Evolutionary conservation across 2,329 filamentous ascomycete species (phyloP).

Genomic region (Rasamsonia emersonii): DNA sequence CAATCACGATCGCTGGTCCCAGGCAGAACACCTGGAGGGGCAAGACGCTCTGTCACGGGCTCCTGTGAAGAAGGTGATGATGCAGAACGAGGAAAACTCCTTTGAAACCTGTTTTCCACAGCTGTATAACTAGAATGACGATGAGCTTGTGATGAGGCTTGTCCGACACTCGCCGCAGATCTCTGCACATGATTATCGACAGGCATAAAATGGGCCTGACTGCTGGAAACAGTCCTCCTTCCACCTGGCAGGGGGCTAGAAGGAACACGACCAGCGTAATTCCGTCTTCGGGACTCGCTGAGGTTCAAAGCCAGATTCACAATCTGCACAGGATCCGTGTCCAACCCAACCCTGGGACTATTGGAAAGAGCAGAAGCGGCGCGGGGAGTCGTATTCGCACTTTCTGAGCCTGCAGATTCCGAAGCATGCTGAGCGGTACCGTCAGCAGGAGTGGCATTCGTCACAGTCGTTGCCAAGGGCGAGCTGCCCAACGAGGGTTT

Average conservation of each 20-base stretch:
- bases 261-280: constrained; percentile 49
- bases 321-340: constrained; percentile 77
- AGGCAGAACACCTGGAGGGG: constrained; percentile 15
- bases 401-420: constrained; percentile 4
- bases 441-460: constrained; percentile 12
- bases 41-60: neutral
- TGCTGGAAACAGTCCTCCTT: constrained; percentile 24
- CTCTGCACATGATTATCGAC: constrained; percentile 14
- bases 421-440: constrained; percentile 6
- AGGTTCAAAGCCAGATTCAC: constrained; percentile 86
- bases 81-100: constrained; percentile 1
- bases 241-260: constrained; percentile 38
- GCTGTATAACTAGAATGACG: constrained; percentile 17
- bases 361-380: constrained; percentile 4
- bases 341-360: constrained; percentile 34
- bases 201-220: constrained; percentile 14
- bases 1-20: constrained; percentile 20
- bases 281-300: constrained; percentile 63
- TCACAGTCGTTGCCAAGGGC: constrained; percentile 19
- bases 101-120: constrained; percentile 12
- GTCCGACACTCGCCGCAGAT: constrained; percentile 9
- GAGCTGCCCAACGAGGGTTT: constrained; percentile 24
- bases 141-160: constrained; percentile 12
- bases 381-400: constrained; percentile 6
- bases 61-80: constrained; percentile 3